Conservation (phyloP, 306 rosid genomes). For the Echinosophora koreensis region DNA sequence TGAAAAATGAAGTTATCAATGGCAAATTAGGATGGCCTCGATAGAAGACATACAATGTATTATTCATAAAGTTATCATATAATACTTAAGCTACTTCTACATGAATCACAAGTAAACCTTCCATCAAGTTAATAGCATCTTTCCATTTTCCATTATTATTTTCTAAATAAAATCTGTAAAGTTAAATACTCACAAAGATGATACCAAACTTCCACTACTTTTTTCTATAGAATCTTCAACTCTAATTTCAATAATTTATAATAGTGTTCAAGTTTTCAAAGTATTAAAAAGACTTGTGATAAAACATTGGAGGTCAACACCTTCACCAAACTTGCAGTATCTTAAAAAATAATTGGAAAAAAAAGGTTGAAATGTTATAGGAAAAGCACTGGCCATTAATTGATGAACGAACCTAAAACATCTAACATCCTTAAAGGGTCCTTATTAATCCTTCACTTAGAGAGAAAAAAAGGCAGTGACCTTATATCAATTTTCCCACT, state of each 20-base stretch:
- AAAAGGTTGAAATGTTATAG: not conserved
- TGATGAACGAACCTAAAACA: too few relatives aligned
- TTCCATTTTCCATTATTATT: conserved; percentile 3
- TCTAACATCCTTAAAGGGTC: too few relatives aligned
- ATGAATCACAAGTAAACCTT: not conserved
- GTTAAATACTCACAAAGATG: conserved; percentile 13
- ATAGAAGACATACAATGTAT: too few relatives aligned
- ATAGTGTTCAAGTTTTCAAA: conserved; percentile 15
- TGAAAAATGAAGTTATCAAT: too few relatives aligned
- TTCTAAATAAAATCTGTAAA: conserved; percentile 11
- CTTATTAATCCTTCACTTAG: too few relatives aligned
- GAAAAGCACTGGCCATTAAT: too few relatives aligned
- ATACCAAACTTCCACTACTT: not conserved
- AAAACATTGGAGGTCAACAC: conserved; percentile 8
- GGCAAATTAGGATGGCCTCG: too few relatives aligned
- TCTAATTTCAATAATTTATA: not conserved
- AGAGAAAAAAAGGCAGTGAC: too few relatives aligned
- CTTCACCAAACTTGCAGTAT: conserved; percentile 21
- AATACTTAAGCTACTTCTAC: conserved; percentile 16
- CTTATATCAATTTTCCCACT: too few relatives aligned
- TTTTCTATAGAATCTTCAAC: too few relatives aligned
- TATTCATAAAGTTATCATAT: too few relatives aligned
- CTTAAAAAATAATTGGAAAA: not conserved
- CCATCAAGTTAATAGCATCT: not conserved
- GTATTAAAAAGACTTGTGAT: not conserved